Evolutionary conservation across 257 asterid species (phyloP), one percentile per base, ranked within the genome.

Genomic region (Cinchona pubescens): DNA sequence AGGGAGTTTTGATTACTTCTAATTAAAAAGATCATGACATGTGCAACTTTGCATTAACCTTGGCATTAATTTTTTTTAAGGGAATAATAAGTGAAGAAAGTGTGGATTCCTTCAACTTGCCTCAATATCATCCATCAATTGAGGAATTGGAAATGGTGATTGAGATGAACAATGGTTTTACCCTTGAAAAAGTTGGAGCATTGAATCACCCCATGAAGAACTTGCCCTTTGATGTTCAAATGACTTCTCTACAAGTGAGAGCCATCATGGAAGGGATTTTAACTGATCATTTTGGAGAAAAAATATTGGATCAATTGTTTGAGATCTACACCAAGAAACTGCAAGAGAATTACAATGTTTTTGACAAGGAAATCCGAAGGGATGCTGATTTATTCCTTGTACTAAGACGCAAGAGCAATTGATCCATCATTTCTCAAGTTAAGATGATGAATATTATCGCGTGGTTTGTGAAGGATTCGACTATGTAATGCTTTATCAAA

Each of bases 21-120:
- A n/a, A n/a, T n/a, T n/a, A 18, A 49, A 18, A 18, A 49, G 58
- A 49, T 49, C 58, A 16, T 48, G 3, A 14, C 56, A 49, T 21
- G 21, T 49, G 58, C 58, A 49, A 18, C n/a, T 49, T 18, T 49
- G 45, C 45, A 40, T 5, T 5, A 40, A 40, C 7, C 58, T 18
- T 4, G 58, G 25, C 25, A n/a, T 1, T 23, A 0, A 55, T 23
- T 8, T 55, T 55, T 55, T 23, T 21, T 55, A 0, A 75, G 79
- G 79, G 79, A 3, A 16, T 42, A 15, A 75, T 75, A 56, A 75
- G 43, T 40, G 79, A 75, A 75, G 74, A 75, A 53, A 67, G 79
- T 51, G 67, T 75, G 37, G 79, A 75, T 19, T 67, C 79, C 15
- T 75, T 75, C 73, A 75, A 75, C 59, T 38, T 75, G 55, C 79